Conservation (phyloP, 371 early-diverging fungal genomes). For the Mucor ambiguus region DNA sequence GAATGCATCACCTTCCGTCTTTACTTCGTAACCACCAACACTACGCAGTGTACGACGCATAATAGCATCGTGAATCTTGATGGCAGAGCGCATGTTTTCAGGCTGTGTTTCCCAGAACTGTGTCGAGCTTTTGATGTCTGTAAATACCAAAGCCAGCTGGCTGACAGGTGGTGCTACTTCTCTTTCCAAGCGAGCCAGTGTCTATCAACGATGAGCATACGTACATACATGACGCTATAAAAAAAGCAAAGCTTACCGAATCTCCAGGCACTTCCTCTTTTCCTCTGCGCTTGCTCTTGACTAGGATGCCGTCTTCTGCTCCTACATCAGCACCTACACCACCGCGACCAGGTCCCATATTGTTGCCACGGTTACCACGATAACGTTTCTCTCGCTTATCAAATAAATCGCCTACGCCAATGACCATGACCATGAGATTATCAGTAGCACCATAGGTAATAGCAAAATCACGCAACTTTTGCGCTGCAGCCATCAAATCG, state of each 20-base stretch:
- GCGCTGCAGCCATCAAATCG: conserved; percentile 77
- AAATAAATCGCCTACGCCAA: conserved; percentile 79
- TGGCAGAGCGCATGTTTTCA: conserved; percentile 86
- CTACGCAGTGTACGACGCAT: conserved; percentile 85
- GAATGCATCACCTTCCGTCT: conserved; percentile 97
- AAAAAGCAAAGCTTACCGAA: conserved; percentile 25
- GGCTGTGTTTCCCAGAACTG: conserved; percentile 91
- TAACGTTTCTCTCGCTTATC: conserved; percentile 37
- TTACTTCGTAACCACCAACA: conserved; percentile 96
- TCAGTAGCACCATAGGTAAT: conserved; percentile 80
- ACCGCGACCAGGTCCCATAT: conserved; percentile 25
- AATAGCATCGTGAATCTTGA: conserved; percentile 85
- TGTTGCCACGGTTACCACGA: conserved; percentile 30
- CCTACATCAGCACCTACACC: conserved; percentile 11
- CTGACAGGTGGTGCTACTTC: conserved; percentile 89
- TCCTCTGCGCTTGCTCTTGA: conserved; percentile 44
- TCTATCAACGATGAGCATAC: conserved; percentile 15
- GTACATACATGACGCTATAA: not conserved
- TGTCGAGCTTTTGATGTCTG: conserved; percentile 95
- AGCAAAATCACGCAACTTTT: conserved; percentile 86
- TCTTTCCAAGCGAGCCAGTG: conserved; percentile 69
- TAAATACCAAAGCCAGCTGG: conserved; percentile 89
- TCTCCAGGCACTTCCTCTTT: conserved; percentile 58
- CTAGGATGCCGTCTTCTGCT: conserved; percentile 26
- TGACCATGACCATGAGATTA: conserved; percentile 83